phyloP scores from a whole-genome alignment of 139 green algal genomes.

The Chlamydomonas sp. region DNA sequence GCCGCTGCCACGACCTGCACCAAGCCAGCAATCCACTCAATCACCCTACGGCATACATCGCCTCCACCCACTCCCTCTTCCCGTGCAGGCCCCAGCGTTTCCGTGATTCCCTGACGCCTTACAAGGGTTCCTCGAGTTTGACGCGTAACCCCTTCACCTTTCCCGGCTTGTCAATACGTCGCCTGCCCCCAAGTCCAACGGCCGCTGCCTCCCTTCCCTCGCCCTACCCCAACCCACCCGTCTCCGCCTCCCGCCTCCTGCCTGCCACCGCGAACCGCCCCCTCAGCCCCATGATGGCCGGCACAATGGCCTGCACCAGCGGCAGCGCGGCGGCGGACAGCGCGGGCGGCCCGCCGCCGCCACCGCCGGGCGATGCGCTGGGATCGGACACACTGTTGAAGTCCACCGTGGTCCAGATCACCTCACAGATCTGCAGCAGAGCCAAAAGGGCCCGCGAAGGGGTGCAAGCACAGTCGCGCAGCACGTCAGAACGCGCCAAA shows the following conservation, averaged over 20 bases:
- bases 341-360: background rate
- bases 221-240: background rate
- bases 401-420: constrained; percentile 73
- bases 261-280: constrained; percentile 72
- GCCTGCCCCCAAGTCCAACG: background rate
- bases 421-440: constrained; percentile 57
- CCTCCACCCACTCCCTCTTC: background rate
- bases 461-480: constrained; percentile 44
- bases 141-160: too few species aligned
- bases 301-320: constrained; percentile 80
- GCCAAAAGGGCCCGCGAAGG: too few species aligned
- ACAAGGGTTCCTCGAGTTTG: too few species aligned
- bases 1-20: background rate
- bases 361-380: background rate
- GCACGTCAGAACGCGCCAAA: background rate
- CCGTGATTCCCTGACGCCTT: too few species aligned
- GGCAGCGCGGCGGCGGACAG: constrained; percentile 65
- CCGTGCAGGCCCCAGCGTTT: too few species aligned
- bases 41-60: background rate
- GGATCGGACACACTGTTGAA: background rate
- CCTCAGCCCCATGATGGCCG: constrained; percentile 81
- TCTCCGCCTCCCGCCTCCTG: constrained; percentile 36
- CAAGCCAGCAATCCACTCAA: background rate
- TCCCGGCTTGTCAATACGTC: too few species aligned
- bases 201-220: background rate